A percentile compares a stretch with the other conserved stretches of the same genome.
phyloP scores from a whole-genome alignment of 1,139 yeast species.

The Yamadazyma sp. region DNA sequence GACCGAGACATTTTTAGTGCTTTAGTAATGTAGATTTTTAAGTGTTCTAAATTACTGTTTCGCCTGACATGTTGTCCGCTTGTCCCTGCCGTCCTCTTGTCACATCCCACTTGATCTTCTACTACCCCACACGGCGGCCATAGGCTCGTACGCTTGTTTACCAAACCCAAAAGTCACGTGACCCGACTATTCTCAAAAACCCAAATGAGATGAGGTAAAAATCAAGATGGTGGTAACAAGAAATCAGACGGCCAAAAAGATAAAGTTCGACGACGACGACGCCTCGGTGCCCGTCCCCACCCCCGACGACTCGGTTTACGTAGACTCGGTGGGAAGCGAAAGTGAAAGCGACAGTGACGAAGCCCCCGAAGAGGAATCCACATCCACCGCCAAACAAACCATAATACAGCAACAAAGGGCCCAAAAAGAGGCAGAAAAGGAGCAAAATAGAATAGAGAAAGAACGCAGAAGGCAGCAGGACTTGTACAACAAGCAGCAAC shows the following conservation, averaged over 20 bases:
- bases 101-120: too few species aligned
- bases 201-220: slow-evolving; percentile 9
- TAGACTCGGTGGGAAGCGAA: too few species aligned
- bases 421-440: slow-evolving; percentile 31
- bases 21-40: too few species aligned
- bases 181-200: too few species aligned
- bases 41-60: too few species aligned
- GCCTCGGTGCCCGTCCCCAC: slow-evolving; percentile 19
- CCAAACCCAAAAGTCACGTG: too few species aligned
- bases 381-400: slow-evolving; percentile 27
- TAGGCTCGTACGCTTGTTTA: too few species aligned
- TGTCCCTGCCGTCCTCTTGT: too few species aligned
- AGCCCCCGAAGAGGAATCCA: slow-evolving; percentile 52
- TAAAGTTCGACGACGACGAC: slow-evolving; percentile 28
- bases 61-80: too few species aligned
- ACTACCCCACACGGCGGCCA: too few species aligned
- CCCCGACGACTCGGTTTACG: too few species aligned
- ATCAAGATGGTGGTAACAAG: slow-evolving; percentile 26
- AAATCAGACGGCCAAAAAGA: slow-evolving; percentile 22
- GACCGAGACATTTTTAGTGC: too few species aligned
- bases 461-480: slow-evolving; percentile 54
- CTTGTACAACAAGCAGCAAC: slow-evolving; percentile 49
- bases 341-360: slow-evolving; percentile 38
- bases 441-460: slow-evolving; percentile 36
- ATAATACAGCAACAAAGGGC: slow-evolving; percentile 33